phyloP scores from a whole-genome alignment of 805 yeast species.

The Candida sphagnicola region DNA sequence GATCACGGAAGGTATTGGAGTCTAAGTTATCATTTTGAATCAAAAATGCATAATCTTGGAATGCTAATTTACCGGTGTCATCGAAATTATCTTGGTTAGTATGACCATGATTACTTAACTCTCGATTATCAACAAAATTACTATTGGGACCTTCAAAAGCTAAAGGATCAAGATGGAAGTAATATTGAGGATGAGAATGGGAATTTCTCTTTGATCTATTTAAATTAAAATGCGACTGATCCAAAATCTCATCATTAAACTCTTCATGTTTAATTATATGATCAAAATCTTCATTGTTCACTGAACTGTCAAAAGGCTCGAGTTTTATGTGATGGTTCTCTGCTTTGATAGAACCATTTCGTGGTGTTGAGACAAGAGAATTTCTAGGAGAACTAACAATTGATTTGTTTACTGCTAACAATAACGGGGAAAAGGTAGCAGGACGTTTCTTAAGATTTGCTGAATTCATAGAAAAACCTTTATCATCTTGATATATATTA shows the following conservation, averaged over 20 bases:
- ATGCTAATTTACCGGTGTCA: constrained; percentile 1
- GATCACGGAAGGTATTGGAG: not conserved
- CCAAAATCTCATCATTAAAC: constrained; percentile 1
- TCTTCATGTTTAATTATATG: too few species aligned
- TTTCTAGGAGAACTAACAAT: constrained; percentile 1
- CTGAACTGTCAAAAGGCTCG: constrained; percentile 1
- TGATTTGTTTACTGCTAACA: constrained; percentile 6
- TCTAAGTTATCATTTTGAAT: not conserved
- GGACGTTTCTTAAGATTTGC: constrained; percentile 14
- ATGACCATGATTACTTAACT: not conserved
- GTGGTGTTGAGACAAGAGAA: not conserved
- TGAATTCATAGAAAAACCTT: not conserved
- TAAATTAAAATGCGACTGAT: not conserved
- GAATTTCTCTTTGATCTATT: not conserved
- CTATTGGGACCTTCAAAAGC: constrained; percentile 44
- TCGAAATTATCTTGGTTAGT: not conserved
- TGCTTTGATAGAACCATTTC: constrained; percentile 1
- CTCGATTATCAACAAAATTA: constrained; percentile 7
- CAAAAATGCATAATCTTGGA: constrained; percentile 4
- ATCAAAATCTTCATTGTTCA: constrained; percentile 1
- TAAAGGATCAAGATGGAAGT: constrained; percentile 43
- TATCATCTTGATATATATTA: not conserved
- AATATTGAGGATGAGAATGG: constrained; percentile 1
- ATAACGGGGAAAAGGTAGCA: constrained; percentile 15
- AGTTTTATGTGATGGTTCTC: constrained; percentile 3